phyloP scores from a whole-genome alignment of 345 rosid genomes.

The Eucalyptus regnans region DNA sequence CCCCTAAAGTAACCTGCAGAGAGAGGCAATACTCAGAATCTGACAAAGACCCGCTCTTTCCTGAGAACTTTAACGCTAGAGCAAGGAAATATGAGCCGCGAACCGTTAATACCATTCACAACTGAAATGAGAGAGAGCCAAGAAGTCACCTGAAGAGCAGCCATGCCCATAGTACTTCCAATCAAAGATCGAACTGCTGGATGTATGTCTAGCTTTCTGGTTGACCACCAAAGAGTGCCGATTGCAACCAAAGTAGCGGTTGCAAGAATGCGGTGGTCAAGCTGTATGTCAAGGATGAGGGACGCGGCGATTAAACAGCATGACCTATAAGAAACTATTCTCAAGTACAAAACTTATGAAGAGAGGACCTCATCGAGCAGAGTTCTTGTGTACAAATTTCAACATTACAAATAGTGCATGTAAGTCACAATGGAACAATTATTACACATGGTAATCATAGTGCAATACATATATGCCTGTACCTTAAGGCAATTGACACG shows the following conservation, averaged over 20 bases:
- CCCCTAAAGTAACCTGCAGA: constrained; percentile 67
- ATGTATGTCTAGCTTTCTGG: constrained; percentile 77
- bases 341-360: neutral
- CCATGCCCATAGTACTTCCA: constrained; percentile 70
- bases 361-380: neutral
- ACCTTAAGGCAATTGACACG: neutral
- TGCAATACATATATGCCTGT: neutral
- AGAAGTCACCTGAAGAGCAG: constrained; percentile 60
- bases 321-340: neutral
- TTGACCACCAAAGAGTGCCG: constrained; percentile 62
- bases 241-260: constrained; percentile 44
- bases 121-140: neutral
- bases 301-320: neutral
- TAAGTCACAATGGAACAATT: neutral
- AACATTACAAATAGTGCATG: neutral
- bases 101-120: neutral
- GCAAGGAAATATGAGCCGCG: neutral
- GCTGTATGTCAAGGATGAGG: constrained; percentile 16
- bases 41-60: neutral
- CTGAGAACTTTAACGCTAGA: neutral
- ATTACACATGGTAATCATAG: neutral
- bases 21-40: neutral
- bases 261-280: constrained; percentile 91
- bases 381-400: neutral
- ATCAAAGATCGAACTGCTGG: constrained; percentile 71